phyloP scores from a whole-genome alignment of 1,139 yeast species.

The Geotrichum macrosporum region DNA sequence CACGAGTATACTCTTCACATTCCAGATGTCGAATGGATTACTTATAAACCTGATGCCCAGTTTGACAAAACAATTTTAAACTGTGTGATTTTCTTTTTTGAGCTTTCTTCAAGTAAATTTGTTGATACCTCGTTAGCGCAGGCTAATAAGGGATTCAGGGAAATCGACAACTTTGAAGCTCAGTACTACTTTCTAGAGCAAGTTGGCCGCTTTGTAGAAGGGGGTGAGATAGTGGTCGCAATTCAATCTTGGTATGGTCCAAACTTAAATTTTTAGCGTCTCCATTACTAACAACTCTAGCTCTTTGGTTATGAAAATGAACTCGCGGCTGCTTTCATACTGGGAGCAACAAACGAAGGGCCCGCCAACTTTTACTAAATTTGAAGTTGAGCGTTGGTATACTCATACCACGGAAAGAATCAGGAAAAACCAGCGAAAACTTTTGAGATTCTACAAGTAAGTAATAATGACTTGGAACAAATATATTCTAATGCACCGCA shows the following conservation, averaged over 20 bases:
- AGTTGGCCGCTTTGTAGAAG: conserved; percentile 68
- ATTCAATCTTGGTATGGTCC: conserved; percentile 43
- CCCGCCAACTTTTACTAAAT: conserved; percentile 51
- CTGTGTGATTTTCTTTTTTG: conserved; percentile 69
- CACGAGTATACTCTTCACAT: conserved; percentile 60
- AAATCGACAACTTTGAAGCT: conserved; percentile 78
- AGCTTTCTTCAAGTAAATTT: conserved; percentile 67
- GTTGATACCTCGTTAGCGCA: conserved; percentile 66
- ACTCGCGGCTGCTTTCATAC: conserved; percentile 65
- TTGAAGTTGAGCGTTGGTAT: conserved; percentile 75
- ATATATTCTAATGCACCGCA: no score
- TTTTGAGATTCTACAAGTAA: conserved; percentile 65
- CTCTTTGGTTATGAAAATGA: conserved; percentile 58
- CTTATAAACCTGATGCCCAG: conserved; percentile 60
- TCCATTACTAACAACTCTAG: conserved; percentile 34
- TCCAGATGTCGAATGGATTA: conserved; percentile 66
- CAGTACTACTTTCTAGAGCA: conserved; percentile 72
- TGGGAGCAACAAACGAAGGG: conserved; percentile 66
- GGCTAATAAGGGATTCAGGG: conserved; percentile 76
- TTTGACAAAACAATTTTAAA: conserved; percentile 71
- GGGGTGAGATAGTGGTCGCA: conserved; percentile 83
- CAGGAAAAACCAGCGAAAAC: conserved; percentile 78
- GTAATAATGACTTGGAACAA: no score
- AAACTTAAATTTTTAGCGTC: conserved; percentile 28
- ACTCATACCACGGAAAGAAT: conserved; percentile 78